Base-by-base conservation (phyloP, 148 eudicot genomes). In the Chenopodium suecicum region DNA sequence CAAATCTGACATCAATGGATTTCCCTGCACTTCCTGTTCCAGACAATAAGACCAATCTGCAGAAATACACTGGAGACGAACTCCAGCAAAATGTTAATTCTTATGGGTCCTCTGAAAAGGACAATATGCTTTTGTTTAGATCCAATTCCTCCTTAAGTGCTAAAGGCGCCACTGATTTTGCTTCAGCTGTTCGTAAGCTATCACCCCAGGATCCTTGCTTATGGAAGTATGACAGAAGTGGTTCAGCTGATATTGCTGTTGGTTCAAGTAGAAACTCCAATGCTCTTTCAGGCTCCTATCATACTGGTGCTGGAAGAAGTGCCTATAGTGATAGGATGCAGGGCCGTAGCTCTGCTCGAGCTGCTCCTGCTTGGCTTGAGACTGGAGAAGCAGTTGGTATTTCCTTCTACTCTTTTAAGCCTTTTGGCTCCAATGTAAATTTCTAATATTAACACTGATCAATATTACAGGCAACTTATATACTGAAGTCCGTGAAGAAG, bases 341-440 rank as follows among this genome's bases (percentile, higher is more conserved):
- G 81, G 82, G 82, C 78, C 94, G 90, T 80, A 84, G 89, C 81
- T 82, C 95, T 73, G 81, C 85, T 79, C 93, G 90, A 78, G 85
- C 92, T 69, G 86, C 95, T 79, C 98, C 99, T 78, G 86, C 79
- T 25, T 94, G 99, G 99, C 94, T 94, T 80, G 99, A 97, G 84
- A 97, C 99, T 82, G 99, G 97, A 86, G 98, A 94, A 80, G 89
- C 97, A 79, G 97, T 97, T 50, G 99, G 99, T 97, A 97, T 90
- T 88, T 65, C 65, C 76, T 76, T 48, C 82, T 27, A 20, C 41
- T 78, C 41, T 17, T 17, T 81, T 37, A 25, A 60, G 37, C 56
- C 50, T 66, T 31, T 76, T 63, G 37, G 47, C 74, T 66, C 34
- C 60, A 16, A 67, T 50, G 78, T 77, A 13, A 65, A 76, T 84